These are phyloP conservation scores for Nidularia sp. DNA, from an alignment of 768 basidiomycete species.

Conservation along the genomic window DNA sequence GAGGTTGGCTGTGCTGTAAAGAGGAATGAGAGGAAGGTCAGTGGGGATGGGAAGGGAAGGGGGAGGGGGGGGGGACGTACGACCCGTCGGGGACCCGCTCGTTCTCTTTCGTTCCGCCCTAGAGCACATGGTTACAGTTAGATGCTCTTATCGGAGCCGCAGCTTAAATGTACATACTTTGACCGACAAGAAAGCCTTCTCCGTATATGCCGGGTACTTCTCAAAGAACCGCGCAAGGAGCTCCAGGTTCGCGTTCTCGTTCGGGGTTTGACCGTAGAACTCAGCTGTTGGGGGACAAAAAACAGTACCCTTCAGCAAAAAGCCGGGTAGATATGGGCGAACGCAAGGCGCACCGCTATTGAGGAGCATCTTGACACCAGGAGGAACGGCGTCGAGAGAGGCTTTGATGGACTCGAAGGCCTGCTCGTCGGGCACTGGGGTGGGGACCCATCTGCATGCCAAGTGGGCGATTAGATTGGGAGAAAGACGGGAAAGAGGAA, in stretches of 20 bases:
- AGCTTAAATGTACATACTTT: neutral
- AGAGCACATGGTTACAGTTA: no score
- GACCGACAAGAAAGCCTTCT: neutral
- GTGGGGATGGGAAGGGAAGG: no score
- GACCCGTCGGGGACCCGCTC: neutral
- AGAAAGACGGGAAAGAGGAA: neutral
- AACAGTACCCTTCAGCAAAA: no score
- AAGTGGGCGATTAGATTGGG: neutral
- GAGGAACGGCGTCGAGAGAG: constrained; percentile 36
- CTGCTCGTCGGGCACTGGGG: constrained; percentile 48
- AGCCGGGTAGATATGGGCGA: no score
- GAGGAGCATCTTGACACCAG: constrained; percentile 43
- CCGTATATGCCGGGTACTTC: neutral
- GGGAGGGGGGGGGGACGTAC: no score
- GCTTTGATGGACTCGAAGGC: constrained; percentile 62
- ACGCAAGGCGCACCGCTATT: constrained; percentile 33
- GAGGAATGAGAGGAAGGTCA: no score
- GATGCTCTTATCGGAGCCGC: neutral
- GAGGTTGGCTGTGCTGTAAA: no score
- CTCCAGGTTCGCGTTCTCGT: neutral
- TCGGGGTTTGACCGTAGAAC: neutral
- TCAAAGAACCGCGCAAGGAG: neutral
- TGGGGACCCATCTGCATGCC: constrained; percentile 30
- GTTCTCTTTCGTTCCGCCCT: neutral
- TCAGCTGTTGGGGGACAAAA: neutral